Evolutionary conservation across 139 green algal genomes (phyloP), one percentile per base, ranked within the genome.

Genomic region (Ulvella scutata): DNA sequence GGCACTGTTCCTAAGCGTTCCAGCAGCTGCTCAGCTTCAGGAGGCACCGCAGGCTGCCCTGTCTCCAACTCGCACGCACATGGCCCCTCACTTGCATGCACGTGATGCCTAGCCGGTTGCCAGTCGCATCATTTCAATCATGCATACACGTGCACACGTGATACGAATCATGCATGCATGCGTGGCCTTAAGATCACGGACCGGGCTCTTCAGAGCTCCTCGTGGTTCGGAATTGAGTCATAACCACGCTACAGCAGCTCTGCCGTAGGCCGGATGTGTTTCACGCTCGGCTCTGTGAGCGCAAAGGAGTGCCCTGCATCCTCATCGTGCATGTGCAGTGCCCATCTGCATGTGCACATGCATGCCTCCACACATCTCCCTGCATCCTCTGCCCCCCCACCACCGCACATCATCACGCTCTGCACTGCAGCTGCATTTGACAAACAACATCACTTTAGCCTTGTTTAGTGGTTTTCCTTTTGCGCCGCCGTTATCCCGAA

Each of bases 141-240:
- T 17, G 21, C 17, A 26, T 17, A 26, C 40, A 1, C 0, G 40
- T 26, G 21, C 0, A 17, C 40, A 17, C 17, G 40, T 20, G 21
- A 17, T 59, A 20, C 40, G 17, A 36, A 6, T 67, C n/a, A 36
- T 26, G 13, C 4, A n/a, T 34, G 9, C 51, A 23, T 10, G 51
- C 51, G 51, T 67, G 51, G 51, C 51, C 51, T 67, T 67, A 67
- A 67, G 51, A 67, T 67, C 51, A 67, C 51, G 51, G 51, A 67
- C 51, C 51, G n/a, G n/a, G 51, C 51, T 67, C n/a, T 67, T 26
- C 6, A 36, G 51, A n/a, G 51, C 51, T 7, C 20, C 51, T 26
- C 51, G 2, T 67, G 51, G 51, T 67, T 26, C 51, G 51, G 51
- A 31, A 67, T 67, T 67, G 51, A 67, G 51, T 67, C 51, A 67